A percentile compares a stretch with the other conserved stretches of the same genome.
Conservation (phyloP, 2,329 filamentous ascomycete species). For the Colletotrichum limetticola region DNA sequence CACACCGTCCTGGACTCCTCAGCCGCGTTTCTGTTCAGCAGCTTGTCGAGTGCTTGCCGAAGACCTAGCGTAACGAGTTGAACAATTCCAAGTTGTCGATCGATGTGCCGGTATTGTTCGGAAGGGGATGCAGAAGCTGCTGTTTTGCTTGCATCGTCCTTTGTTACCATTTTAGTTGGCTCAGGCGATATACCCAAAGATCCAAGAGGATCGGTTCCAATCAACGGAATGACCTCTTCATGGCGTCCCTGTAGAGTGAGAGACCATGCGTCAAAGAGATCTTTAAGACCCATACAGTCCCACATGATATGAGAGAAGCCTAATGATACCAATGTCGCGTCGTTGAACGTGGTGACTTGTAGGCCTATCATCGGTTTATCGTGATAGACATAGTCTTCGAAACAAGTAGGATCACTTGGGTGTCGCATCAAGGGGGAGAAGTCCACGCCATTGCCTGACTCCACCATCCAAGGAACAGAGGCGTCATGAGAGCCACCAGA, state of each 20-base stretch:
- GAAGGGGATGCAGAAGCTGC: background rate
- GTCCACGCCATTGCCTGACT: background rate
- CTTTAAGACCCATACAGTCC: constrained; percentile 50
- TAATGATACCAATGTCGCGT: constrained; percentile 55
- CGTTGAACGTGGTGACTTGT: constrained; percentile 54
- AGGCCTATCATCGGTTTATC: constrained; percentile 55
- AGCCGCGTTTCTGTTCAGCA: background rate
- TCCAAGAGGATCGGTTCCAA: background rate
- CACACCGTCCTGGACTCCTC: background rate
- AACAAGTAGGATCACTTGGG: background rate
- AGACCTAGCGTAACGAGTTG: background rate
- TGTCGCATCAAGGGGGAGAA: background rate
- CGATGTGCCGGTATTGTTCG: background rate
- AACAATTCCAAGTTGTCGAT: background rate
- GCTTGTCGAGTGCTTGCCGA: background rate
- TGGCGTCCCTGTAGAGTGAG: background rate
- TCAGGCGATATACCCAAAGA: background rate
- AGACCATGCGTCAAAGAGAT: background rate
- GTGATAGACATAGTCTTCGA: constrained; percentile 47
- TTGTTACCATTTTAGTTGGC: background rate
- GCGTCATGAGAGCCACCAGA: background rate
- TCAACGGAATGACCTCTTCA: background rate
- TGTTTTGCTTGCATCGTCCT: background rate
- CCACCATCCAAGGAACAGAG: background rate
- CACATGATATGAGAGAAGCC: constrained; percentile 54